Evolutionary conservation across 345 rosid species (phyloP).

Genomic region (Toxicodendron radicans): DNA sequence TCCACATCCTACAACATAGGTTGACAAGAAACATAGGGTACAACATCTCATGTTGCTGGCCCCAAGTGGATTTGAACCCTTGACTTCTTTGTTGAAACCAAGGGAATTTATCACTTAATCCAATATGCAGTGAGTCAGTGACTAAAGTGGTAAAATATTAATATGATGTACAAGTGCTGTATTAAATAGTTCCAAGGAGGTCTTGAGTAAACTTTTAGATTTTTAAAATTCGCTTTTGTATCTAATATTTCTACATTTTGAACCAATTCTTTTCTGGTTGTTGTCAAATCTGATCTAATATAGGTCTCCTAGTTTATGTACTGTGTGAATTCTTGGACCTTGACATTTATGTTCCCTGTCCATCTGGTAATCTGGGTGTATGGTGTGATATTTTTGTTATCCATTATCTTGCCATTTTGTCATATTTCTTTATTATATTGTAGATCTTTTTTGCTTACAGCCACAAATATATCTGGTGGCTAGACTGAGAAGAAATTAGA

Average conservation of each 20-base stretch:
- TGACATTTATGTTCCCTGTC: not conserved
- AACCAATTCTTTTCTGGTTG: not conserved
- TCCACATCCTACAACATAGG: no score
- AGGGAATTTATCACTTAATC: no score
- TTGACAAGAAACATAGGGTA: no score
- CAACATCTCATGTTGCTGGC: no score
- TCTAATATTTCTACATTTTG: not conserved
- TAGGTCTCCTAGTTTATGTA: not conserved
- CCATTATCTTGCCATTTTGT: not conserved
- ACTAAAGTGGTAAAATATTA: not conserved
- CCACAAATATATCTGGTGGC: not conserved
- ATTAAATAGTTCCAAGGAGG: not conserved
- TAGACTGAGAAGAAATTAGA: no score
- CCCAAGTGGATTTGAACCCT: no score
- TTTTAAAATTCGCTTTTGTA: not conserved
- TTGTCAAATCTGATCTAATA: not conserved
- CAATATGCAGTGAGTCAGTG: no score
- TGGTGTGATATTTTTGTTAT: not conserved
- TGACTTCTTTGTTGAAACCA: no score
- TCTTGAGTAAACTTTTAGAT: not conserved
- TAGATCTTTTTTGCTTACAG: no score
- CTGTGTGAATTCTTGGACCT: not conserved
- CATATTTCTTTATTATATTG: not conserved
- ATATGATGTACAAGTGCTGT: not conserved
- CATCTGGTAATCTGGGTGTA: not conserved